Evolutionary conservation across 345 rosid genomes (phyloP).

Genomic region (Trapa incisa): DNA sequence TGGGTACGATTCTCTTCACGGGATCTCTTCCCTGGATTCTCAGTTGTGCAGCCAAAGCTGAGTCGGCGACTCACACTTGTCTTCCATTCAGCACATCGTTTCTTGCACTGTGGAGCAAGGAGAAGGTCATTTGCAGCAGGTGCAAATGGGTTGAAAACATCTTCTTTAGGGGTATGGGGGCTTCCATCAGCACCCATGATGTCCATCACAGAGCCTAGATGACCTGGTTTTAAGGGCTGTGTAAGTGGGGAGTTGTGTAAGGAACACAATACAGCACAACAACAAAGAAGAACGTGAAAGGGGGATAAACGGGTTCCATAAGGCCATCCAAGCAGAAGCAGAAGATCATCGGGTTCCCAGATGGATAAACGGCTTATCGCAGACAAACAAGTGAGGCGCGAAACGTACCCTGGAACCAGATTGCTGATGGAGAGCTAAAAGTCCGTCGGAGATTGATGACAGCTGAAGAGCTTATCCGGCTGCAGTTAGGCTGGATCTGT

Average conservation of each 20-base stretch:
- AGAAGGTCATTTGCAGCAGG: constrained; percentile 27
- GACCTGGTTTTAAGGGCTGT: constrained; percentile 9
- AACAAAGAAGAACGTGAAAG: no score
- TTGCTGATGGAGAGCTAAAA: no score
- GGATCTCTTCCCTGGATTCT: constrained; percentile 5
- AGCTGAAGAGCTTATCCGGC: no score
- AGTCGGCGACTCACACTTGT: constrained; percentile 27
- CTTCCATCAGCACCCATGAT: constrained; percentile 9
- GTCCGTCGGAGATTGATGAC: no score
- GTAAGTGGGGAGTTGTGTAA: constrained; percentile 18
- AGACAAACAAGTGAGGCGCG: neutral
- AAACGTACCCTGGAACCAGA: neutral
- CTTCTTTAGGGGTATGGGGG: constrained; percentile 34
- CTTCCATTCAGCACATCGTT: constrained; percentile 21
- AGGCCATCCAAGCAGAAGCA: neutral
- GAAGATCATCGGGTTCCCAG: neutral
- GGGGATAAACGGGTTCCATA: neutral
- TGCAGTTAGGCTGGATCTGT: neutral
- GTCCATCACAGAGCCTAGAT: constrained; percentile 10
- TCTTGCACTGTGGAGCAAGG: constrained; percentile 33
- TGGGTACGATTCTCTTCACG: constrained; percentile 7
- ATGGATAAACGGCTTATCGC: neutral
- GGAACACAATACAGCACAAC: no score
- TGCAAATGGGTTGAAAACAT: constrained; percentile 44
- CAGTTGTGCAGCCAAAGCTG: constrained; percentile 20